Evolutionary conservation across 2,329 filamentous ascomycete genomes (phyloP).

Genomic region (Rhexocercosporidium sp.): DNA sequence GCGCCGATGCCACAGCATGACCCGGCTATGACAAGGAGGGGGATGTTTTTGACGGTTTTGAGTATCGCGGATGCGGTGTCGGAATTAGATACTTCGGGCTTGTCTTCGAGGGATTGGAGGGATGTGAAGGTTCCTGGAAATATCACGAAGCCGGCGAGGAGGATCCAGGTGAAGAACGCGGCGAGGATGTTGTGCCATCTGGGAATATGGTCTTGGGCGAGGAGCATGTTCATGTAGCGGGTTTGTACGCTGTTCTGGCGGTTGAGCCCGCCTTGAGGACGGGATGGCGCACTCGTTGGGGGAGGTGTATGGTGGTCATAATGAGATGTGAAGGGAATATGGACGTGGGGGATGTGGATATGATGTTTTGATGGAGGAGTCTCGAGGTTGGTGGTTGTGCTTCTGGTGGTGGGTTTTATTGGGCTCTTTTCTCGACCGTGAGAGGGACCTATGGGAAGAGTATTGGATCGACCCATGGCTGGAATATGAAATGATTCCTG

Average conservation of each 20-base stretch:
- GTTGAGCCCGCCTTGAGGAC: constrained; percentile 11
- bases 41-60: constrained; percentile 32
- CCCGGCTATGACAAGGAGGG: constrained; percentile 32
- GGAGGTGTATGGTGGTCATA: constrained; percentile 14
- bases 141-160: constrained; percentile 40
- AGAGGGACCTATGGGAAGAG: constrained; percentile 21
- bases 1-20: constrained; percentile 35
- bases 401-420: constrained; percentile 19
- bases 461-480: constrained; percentile 27
- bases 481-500: background rate
- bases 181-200: constrained; percentile 39
- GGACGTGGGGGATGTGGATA: constrained; percentile 15
- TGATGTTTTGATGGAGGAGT: constrained; percentile 15
- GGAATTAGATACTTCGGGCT: constrained; percentile 12
- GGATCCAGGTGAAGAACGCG: constrained; percentile 39
- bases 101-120: constrained; percentile 20
- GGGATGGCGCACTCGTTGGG: background rate
- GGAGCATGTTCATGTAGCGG: constrained; percentile 39
- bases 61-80: constrained; percentile 26
- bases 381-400: constrained; percentile 6
- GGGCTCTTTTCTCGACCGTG: constrained; percentile 20
- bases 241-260: constrained; percentile 36
- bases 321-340: constrained; percentile 7
- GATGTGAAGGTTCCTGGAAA: constrained; percentile 40
- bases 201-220: constrained; percentile 39